A percentile compares a stretch with the other conserved stretches of the same genome.
Evolutionary conservation across 352 stramenopile genomes (phyloP).

Genomic region (Globisporangium iwayamae): DNA sequence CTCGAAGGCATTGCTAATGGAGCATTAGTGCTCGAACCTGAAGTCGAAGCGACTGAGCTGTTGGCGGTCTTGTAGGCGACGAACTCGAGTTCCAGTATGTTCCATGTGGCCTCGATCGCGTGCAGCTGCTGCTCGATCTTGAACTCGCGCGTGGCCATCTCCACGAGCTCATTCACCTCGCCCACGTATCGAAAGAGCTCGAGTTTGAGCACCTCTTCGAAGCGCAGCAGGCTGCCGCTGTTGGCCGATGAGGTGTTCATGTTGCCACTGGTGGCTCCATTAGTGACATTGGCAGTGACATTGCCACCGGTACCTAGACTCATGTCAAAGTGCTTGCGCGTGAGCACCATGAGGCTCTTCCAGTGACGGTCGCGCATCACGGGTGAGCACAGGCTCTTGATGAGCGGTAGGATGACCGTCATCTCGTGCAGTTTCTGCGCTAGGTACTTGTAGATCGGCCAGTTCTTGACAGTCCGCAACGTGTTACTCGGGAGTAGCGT

Average conservation of each 20-base stretch:
- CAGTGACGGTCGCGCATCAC: constrained; percentile 89
- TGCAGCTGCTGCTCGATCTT: constrained; percentile 97
- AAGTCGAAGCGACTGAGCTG: constrained; percentile 11
- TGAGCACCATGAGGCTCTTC: constrained; percentile 84
- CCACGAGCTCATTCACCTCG: constrained; percentile 93
- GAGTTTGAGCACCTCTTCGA: constrained; percentile 92
- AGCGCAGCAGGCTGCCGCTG: constrained; percentile 55
- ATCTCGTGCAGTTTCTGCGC: constrained; percentile 91
- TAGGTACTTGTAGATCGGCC: constrained; percentile 91
- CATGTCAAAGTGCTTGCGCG: constrained; percentile 86
- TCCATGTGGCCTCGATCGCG: constrained; percentile 90
- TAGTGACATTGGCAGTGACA: constrained; percentile 2
- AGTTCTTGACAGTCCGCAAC: constrained; percentile 76
- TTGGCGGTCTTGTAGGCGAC: constrained; percentile 81
- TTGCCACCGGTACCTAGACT: constrained; percentile 10
- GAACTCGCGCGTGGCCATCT: constrained; percentile 94
- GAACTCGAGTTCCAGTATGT: constrained; percentile 90
- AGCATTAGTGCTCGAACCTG: not conserved
- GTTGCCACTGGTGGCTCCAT: not conserved
- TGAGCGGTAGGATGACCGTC: constrained; percentile 87
- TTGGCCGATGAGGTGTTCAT: not conserved
- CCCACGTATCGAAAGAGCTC: constrained; percentile 91
- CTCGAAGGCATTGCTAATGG: not conserved
- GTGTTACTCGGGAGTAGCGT: constrained; percentile 45
- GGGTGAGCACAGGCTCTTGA: constrained; percentile 86